Evolutionary conservation across 108 stramenopile genomes (phyloP), one percentile per base, ranked within the genome.

Genomic region (Skeletonema menzelii): DNA sequence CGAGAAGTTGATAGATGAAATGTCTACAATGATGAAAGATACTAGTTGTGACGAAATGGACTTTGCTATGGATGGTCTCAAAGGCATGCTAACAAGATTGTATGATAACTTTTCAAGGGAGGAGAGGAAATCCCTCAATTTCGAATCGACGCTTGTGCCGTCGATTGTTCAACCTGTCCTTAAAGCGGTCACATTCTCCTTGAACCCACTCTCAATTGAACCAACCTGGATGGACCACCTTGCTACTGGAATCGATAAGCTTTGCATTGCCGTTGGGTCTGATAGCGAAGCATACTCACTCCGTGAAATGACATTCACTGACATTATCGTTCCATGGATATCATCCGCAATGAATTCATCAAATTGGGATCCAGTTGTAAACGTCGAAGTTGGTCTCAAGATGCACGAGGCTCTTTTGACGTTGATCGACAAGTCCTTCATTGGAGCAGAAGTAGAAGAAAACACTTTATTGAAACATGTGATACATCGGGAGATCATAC

Each of bases 111-210:
- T 93, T 62, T 62, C 83, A 0, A 63, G 30, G 34, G 79, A 88
- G 24, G 93, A 94, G 42, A 80, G 78, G 56, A 58, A 59, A n/a
- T 63, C 82, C 13, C 65, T 94, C 35, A 75, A 83, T 63, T 89
- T 91, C 55, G 80, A 86, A 65, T 34, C 83, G 6, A 85, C 79
- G 11, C 28, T 94, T 15, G 77, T 88, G 8, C 92, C 93, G 27
- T 85, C 90, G 19, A 65, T 94, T 19, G 63, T 94, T 27, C 75
- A 73, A 49, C 89, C 93, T 2, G 57, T 86, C 28, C 40, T 91
- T 10, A 76, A 87, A 37, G 28, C 49, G 0, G 56, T 82, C 31
- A 61, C 85, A 37, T 70, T 85, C 8, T 28, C 59, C n/a, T 83
- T 88, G 84, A 69, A 86, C 42, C 89, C 93, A 13, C 60, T 91